Base-by-base conservation (phyloP, 108 stramenopile species). In the Nitzschia palea region DNA sequence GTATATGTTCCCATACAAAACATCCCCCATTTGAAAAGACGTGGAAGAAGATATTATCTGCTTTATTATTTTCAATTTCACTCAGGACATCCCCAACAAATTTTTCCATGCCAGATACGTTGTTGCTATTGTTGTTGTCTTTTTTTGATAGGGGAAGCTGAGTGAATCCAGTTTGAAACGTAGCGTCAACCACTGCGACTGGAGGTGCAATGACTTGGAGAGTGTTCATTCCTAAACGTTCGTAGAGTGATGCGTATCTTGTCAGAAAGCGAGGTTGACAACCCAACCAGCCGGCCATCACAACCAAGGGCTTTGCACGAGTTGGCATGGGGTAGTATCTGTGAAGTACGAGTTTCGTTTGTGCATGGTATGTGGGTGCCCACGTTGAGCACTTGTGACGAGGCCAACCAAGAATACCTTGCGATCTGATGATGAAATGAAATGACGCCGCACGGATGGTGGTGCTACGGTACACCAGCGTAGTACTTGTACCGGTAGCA, bases 11-110 rank as follows among this genome's bases (percentile, higher is more conserved):
- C 88, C 88, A 94, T 2, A 94, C 61, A 58, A 94, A 94, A 76
- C 88, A 87, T 18, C 93, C 90, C 0, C 86, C 87, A 71, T 94
- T 94, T 18, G 93, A 94, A 64, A 94, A 90, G 27, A 62, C 56
- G 58, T 94, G 90, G 55, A 90, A 73, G 3, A 94, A 30, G 8
- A 76, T 71, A 28, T 50, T 31, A 5, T 68, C 37, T 54, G 70
- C 62, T 63, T 76, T 64, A 26, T 61, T 58, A 44, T 40, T 43
- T 63, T 88, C 61, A 4, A 88, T 45, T 14, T 84, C 62, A 37
- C 43, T 61, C 25, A 90, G 62, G 29, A 77, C 51, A 23, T 78
- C 55, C 50, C 79, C 75, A 44, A 86, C 85, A 6, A 87, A 40
- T 14, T 64, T 59, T 57, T 87, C 44, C 86, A 89, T 64, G 12